These are phyloP conservation scores for Smittium mucronatum DNA, from an alignment of 371 early-diverging fungal species.

Conservation along the genomic window DNA sequence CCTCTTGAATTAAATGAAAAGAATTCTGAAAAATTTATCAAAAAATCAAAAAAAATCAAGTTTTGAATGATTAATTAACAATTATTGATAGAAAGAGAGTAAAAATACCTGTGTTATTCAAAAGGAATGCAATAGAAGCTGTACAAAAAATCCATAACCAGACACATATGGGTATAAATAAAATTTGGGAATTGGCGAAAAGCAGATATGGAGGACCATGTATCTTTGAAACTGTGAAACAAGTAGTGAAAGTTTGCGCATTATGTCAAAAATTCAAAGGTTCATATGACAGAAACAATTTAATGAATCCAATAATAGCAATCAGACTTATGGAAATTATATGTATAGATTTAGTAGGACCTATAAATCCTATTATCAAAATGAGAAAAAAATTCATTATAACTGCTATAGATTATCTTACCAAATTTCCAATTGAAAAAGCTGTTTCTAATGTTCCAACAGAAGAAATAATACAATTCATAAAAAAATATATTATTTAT, in stretches of 20 bases:
- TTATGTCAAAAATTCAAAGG: constrained; percentile 2
- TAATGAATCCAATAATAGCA: constrained; percentile 9
- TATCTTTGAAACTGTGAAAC: not conserved
- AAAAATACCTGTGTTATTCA: not conserved
- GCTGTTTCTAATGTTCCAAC: constrained; percentile 8
- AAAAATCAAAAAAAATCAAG: not conserved
- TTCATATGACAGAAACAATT: not conserved
- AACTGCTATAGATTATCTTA: constrained; percentile 11
- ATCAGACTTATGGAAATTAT: constrained; percentile 1
- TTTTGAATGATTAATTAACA: too few relatives aligned
- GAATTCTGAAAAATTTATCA: not conserved
- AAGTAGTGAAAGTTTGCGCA: not conserved
- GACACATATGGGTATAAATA: not conserved
- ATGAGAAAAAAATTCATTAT: not conserved
- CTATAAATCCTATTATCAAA: constrained; percentile 7
- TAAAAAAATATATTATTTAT: constrained; percentile 3
- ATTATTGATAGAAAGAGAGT: not conserved
- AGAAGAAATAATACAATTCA: constrained; percentile 6
- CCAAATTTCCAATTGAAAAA: constrained; percentile 7
- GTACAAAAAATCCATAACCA: not conserved
- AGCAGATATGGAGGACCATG: not conserved
- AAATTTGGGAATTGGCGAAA: constrained; percentile 7
- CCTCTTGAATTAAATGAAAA: not conserved
- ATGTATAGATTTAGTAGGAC: constrained; percentile 10
- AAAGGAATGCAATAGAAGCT: not conserved